Conservation (phyloP, 1,139 yeast species). For the Hansenula sp. region DNA sequence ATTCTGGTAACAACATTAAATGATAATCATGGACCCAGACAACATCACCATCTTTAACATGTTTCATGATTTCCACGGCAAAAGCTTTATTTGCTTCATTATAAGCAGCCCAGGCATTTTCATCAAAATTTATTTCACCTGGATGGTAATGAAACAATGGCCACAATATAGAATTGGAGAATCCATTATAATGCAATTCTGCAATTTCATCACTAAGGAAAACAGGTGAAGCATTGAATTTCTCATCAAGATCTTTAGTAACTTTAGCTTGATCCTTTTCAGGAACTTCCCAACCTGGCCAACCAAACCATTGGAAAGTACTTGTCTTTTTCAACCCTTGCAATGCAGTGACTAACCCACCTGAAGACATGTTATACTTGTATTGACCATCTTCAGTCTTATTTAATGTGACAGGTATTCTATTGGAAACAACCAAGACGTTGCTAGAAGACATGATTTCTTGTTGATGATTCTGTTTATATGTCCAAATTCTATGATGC, state of each 20-base stretch:
- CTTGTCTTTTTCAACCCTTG: constrained; percentile 85
- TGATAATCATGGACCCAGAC: constrained; percentile 99
- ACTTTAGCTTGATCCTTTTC: constrained; percentile 68
- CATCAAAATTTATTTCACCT: constrained; percentile 98
- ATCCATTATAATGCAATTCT: constrained; percentile 94
- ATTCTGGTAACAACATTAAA: constrained; percentile 88
- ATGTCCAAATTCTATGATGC: too few relatives aligned
- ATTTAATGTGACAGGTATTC: constrained; percentile 90
- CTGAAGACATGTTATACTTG: constrained; percentile 85
- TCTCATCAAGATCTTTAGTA: constrained; percentile 61
- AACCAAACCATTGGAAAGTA: constrained; percentile 95
- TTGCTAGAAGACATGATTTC: constrained; percentile 39
- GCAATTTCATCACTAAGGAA: constrained; percentile 86
- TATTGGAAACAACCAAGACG: constrained; percentile 88
- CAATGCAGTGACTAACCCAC: constrained; percentile 94
- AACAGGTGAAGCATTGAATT: constrained; percentile 89
- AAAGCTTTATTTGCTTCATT: constrained; percentile 87
- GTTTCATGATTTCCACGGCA: constrained; percentile 68
- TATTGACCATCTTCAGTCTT: constrained; percentile 59
- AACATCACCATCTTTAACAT: constrained; percentile 78
- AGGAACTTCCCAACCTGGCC: constrained; percentile 94
- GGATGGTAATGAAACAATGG: constrained; percentile 98
- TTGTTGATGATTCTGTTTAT: background rate
- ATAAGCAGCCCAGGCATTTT: constrained; percentile 97
- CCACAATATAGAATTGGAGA: constrained; percentile 90